Percentiles rank a stretch among this genome's conserved stretches.
Evolutionary conservation across 176 grass and related monocot genomes (phyloP).

Genomic region (Cenchrus fungigraminus): DNA sequence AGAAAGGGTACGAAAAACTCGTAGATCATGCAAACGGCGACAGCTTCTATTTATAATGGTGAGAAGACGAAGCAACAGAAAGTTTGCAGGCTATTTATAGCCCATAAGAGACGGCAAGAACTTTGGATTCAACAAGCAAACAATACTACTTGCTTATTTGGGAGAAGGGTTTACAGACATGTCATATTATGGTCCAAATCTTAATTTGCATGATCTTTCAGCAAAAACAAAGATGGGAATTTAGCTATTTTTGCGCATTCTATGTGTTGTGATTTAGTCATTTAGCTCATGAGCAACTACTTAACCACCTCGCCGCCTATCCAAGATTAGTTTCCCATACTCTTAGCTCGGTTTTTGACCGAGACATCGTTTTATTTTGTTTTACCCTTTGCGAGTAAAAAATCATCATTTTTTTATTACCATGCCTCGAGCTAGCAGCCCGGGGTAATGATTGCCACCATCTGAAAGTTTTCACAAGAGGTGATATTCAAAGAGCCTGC

Average conservation of each 20-base stretch:
- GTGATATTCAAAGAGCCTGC: neutral
- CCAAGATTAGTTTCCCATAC: constrained; percentile 55
- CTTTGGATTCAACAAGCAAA: constrained; percentile 47
- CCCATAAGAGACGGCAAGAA: constrained; percentile 49
- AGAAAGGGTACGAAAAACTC: constrained; percentile 14
- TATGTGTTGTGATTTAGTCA: constrained; percentile 45
- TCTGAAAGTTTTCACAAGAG: neutral
- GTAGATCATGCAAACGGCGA: constrained; percentile 34
- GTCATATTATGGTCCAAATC: constrained; percentile 29
- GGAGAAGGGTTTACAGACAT: constrained; percentile 39
- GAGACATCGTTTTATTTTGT: neutral
- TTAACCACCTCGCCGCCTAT: constrained; percentile 15
- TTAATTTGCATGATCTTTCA: neutral
- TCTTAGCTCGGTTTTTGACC: constrained; percentile 55
- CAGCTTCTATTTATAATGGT: constrained; percentile 59
- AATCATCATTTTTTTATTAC: neutral
- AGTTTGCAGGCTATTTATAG: constrained; percentile 47
- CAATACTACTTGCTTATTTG: constrained; percentile 45
- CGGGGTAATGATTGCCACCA: neutral
- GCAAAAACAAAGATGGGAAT: constrained; percentile 25
- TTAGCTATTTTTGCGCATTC: constrained; percentile 51
- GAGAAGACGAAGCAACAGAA: constrained; percentile 30
- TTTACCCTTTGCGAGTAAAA: neutral
- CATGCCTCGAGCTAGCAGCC: neutral
- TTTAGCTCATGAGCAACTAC: constrained; percentile 30